Conservation (phyloP, 116 monocot genomes). For the Dioscorea cayenensis region DNA sequence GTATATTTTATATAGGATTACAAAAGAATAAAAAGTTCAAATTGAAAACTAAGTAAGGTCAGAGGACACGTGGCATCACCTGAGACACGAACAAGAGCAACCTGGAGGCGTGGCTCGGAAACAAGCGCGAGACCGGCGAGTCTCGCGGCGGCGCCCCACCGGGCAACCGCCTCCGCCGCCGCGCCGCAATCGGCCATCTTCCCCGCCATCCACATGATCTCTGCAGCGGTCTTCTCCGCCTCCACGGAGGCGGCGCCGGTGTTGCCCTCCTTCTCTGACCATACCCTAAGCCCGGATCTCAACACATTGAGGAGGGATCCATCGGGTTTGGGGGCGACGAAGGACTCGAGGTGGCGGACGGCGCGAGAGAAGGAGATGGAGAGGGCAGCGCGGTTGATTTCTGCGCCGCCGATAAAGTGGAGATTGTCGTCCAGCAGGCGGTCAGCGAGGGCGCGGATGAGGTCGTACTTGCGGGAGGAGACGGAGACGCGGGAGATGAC, state of each 20-base stretch:
- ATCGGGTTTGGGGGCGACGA: neutral
- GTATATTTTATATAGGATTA: too few relatives aligned
- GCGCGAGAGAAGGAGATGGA: conserved; percentile 29
- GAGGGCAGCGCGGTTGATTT: conserved; percentile 25
- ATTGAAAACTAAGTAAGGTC: neutral
- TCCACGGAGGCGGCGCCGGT: neutral
- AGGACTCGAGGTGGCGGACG: conserved; percentile 32
- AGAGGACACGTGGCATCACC: conserved; percentile 24
- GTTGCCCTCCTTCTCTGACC: neutral
- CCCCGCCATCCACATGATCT: conserved; percentile 60
- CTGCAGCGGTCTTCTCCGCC: conserved; percentile 73
- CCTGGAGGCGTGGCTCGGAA: conserved; percentile 59
- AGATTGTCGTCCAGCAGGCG: conserved; percentile 52
- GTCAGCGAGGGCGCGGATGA: conserved; percentile 43
- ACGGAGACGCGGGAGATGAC: conserved; percentile 34
- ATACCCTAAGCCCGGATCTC: conserved; percentile 11
- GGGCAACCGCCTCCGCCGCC: conserved; percentile 38
- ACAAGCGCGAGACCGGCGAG: conserved; percentile 25
- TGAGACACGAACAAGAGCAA: conserved; percentile 47
- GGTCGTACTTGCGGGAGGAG: conserved; percentile 53
- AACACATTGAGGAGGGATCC: conserved; percentile 3
- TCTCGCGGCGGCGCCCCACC: conserved; percentile 37
- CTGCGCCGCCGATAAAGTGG: neutral
- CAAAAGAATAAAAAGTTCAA: neutral
- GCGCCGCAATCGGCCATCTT: conserved; percentile 65